Evolutionary conservation across 805 yeast species (phyloP).

Genomic region (Zygosaccharomyces pseudorouxii): DNA sequence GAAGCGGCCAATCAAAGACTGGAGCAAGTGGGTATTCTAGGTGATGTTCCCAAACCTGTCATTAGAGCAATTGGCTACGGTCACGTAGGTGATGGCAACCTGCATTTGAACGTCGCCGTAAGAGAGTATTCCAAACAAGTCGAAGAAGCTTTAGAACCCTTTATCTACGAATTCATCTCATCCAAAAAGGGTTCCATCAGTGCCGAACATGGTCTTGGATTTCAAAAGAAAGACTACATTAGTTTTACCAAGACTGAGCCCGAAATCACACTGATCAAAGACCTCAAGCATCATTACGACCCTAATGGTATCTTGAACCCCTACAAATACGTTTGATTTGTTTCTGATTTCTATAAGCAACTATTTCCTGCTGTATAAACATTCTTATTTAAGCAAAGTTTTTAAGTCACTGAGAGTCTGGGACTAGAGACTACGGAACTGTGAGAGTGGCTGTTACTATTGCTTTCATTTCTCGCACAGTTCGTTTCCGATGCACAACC

Average conservation of each 20-base stretch:
- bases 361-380: background rate
- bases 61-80: constrained; percentile 93
- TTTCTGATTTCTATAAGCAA: constrained; percentile 59
- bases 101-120: constrained; percentile 90
- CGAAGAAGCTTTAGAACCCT: constrained; percentile 84
- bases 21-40: constrained; percentile 50
- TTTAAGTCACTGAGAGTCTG: background rate
- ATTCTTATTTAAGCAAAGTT: background rate
- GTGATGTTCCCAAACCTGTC: constrained; percentile 60
- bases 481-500: background rate
- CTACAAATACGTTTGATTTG: constrained; percentile 73
- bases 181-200: constrained; percentile 77
- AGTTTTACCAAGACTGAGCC: constrained; percentile 73
- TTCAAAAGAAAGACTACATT: constrained; percentile 89
- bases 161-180: constrained; percentile 85
- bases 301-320: constrained; percentile 93
- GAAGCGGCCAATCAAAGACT: constrained; percentile 68
- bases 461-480: background rate
- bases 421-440: background rate
- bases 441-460: background rate
- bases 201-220: constrained; percentile 97
- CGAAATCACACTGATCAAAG: constrained; percentile 71
- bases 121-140: constrained; percentile 75
- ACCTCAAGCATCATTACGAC: constrained; percentile 76
- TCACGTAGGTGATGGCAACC: constrained; percentile 96